Evolutionary conservation across 768 basidiomycete species (phyloP), one percentile per base, ranked within the genome.

Genomic region (Podaxis sp.): DNA sequence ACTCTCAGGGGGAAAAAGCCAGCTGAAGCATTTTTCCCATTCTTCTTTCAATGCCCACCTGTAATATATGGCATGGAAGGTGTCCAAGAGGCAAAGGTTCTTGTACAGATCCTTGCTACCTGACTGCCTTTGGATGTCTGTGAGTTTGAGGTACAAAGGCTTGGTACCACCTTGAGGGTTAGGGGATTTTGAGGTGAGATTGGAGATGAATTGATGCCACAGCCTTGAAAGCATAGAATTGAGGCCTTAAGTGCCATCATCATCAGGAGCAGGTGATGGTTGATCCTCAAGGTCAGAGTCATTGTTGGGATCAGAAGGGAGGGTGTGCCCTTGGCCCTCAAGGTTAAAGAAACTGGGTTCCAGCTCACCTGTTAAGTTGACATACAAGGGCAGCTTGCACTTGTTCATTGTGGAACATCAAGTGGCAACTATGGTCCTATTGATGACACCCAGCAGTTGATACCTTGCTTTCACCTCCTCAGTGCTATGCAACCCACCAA

Each of bases 171-270:
- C 56, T 11, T 20, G 56, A 10, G 22, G 44, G 33, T 58, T 58
- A 2, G 56, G 56, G 4, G 56, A 58, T 26, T 48, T 58, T n/a
- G 56, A 58, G 3, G 40, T 58, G 44, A 58, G 24, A n/a, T 58
- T 44, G 4, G 13, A 28, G 44, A 58, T 44, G 26, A 58, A 58
- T 20, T 58, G 56, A 36, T 28, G 56, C 56, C 56, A 58, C 4
- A 58, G 11, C 17, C 2, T 7, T 2, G 56, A 46, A 12, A 58
- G 41, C 12, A 28, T 28, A 3, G 24, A 13, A 17, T 58, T 44
- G 10, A 58, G 36, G n/a, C 28, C 44, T 20, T 48, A n/a, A n/a
- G n/a, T 15, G 13, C 6, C 7, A 20, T 49, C 44, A n/a, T 17
- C 12, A 4, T 44, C 22, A 3, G 56, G 44, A 11, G 46, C 17